A percentile compares a stretch with the other conserved stretches of the same genome.
Evolutionary conservation across 192 early-diverging fungal genomes (phyloP).

Genomic region (Dissophora ornata): DNA sequence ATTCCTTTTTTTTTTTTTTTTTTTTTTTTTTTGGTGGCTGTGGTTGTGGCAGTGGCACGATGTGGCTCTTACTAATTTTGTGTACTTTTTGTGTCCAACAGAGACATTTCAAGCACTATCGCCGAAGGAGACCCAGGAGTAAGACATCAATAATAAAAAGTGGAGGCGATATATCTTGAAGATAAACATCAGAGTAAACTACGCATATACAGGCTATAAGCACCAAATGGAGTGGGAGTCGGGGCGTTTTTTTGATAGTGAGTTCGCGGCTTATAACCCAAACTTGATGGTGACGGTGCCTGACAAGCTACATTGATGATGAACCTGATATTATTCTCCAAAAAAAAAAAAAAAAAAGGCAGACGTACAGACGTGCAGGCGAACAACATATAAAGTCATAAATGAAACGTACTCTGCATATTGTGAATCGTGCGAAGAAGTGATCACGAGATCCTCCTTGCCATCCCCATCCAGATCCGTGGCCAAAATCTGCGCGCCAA

Average conservation of each 20-base stretch:
- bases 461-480: slow-evolving; percentile 4
- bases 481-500: slow-evolving; percentile 2
- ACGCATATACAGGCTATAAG: too few relatives aligned
- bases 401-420: slow-evolving; percentile 16
- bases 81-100: background rate
- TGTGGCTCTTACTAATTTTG: too few relatives aligned
- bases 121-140: slow-evolving; percentile 24
- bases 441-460: slow-evolving; percentile 7
- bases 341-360: too few relatives aligned
- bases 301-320: background rate
- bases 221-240: too few relatives aligned
- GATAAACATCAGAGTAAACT: too few relatives aligned
- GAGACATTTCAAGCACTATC: slow-evolving; percentile 34
- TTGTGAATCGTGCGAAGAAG: slow-evolving; percentile 12
- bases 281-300: slow-evolving; percentile 11
- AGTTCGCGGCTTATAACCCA: background rate
- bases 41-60: too few relatives aligned
- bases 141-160: background rate
- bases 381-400: background rate
- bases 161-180: too few relatives aligned
- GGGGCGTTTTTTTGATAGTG: too few relatives aligned
- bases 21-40: background rate
- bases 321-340: background rate
- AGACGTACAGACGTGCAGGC: too few relatives aligned
- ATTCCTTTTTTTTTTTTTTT: background rate